Conservation (phyloP, 2,329 filamentous ascomycete genomes). For the Nemania sp. region DNA sequence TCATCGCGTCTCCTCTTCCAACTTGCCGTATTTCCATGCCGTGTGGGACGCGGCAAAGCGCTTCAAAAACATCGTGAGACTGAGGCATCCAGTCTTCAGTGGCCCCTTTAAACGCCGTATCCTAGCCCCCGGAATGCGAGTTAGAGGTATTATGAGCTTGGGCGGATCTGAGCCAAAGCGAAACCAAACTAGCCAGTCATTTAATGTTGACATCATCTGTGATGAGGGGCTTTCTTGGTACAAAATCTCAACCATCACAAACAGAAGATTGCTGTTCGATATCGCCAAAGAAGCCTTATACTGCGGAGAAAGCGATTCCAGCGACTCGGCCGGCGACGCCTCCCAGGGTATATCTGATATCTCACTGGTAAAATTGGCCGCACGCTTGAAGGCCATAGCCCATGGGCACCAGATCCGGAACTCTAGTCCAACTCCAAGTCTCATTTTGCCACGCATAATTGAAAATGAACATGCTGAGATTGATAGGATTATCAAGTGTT, state of each 20-base stretch:
- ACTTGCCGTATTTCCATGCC: constrained; percentile 36
- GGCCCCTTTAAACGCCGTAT: constrained; percentile 33
- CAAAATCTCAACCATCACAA: constrained; percentile 41
- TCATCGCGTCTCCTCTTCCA: constrained; percentile 34
- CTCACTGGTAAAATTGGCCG: constrained; percentile 38
- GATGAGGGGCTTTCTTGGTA: constrained; percentile 39
- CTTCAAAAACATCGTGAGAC: constrained; percentile 35
- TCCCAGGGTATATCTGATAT: constrained; percentile 33
- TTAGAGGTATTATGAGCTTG: constrained; percentile 31
- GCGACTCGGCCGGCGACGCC: constrained; percentile 21
- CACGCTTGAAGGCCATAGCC: constrained; percentile 31
- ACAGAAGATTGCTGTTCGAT: constrained; percentile 37
- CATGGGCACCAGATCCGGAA: constrained; percentile 37
- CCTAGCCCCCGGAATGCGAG: constrained; percentile 36
- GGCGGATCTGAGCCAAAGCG: constrained; percentile 32
- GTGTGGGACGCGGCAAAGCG: constrained; percentile 39
- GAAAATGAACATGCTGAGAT: constrained; percentile 33
- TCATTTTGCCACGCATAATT: constrained; percentile 37
- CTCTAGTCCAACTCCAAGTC: constrained; percentile 27
- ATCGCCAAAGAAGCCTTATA: constrained; percentile 40
- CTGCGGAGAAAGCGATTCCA: constrained; percentile 36
- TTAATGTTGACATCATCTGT: constrained; percentile 36
- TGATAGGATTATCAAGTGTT: constrained; percentile 34
- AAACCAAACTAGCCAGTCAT: constrained; percentile 25
- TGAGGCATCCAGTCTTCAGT: constrained; percentile 35